Percentiles rank a stretch among this genome's conserved stretches.
These are phyloP conservation scores for Amanita brunnescens DNA, from an alignment of 768 basidiomycete species.

Conservation along the genomic window DNA sequence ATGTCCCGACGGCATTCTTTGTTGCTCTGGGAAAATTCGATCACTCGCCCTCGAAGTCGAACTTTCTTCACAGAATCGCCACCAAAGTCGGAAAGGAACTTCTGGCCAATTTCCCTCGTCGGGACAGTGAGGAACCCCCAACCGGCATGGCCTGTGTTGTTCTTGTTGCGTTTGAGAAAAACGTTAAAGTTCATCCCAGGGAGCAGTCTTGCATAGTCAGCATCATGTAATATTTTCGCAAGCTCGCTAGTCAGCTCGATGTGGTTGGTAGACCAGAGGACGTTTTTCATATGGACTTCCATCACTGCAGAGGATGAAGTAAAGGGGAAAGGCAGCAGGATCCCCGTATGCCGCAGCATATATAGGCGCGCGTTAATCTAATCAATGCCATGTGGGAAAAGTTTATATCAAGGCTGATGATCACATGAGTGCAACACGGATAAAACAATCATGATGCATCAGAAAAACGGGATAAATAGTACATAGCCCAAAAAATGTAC, in stretches of 20 bases:
- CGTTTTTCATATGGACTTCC: conserved; percentile 33
- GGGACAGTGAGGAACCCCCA: conserved; percentile 43
- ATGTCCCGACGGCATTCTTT: conserved; percentile 22
- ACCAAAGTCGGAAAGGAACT: conserved; percentile 37
- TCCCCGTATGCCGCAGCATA: background rate
- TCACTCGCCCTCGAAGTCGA: conserved; percentile 20
- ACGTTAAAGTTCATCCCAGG: conserved; percentile 46
- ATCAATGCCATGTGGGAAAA: background rate
- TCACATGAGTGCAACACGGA: background rate
- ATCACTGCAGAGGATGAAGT: conserved; percentile 15
- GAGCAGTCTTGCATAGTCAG: conserved; percentile 24
- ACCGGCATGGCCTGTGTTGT: conserved; percentile 27
- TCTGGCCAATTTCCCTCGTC: conserved; percentile 23
- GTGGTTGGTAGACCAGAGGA: conserved; percentile 22
- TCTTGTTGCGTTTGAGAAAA: conserved; percentile 33
- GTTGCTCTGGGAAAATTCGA: conserved; percentile 25
- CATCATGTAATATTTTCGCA: conserved; percentile 36
- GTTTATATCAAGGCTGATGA: background rate
- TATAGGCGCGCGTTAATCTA: background rate
- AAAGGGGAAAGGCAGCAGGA: background rate
- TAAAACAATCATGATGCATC: background rate
- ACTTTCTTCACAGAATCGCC: conserved; percentile 18
- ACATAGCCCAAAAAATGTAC: background rate
- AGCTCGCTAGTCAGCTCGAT: conserved; percentile 27
- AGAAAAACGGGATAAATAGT: background rate